Evolutionary conservation across 305 asterid genomes (phyloP).

Genomic region (Striga hermonthica): DNA sequence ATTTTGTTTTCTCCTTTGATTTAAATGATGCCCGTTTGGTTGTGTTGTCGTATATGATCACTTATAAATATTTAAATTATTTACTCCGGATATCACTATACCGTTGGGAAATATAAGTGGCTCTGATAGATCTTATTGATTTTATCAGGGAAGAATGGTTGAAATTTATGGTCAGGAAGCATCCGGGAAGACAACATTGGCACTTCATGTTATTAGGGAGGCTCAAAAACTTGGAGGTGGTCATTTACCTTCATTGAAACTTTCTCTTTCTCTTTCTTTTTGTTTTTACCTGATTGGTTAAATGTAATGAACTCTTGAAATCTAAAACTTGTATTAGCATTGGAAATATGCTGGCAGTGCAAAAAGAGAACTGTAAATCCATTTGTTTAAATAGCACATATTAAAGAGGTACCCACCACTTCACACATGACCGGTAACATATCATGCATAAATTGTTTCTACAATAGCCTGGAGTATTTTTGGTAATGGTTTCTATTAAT

Average conservation of each 20-base stretch:
- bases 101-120: not conserved
- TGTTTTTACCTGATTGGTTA: not conserved
- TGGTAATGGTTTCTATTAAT: too few species aligned
- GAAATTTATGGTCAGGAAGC: constrained; percentile 95
- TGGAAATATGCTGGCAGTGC: not conserved
- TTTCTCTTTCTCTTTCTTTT: not conserved
- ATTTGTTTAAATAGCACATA: constrained; percentile 9
- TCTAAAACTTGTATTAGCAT: not conserved
- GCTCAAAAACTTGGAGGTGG: constrained; percentile 97
- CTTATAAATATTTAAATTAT: too few species aligned
- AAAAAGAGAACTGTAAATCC: not conserved
- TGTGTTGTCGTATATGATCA: too few species aligned
- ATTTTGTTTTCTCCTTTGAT: too few species aligned
- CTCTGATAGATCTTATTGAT: constrained; percentile 32
- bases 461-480: not conserved
- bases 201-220: constrained; percentile 83
- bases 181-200: constrained; percentile 95
- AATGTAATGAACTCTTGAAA: constrained; percentile 2
- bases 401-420: not conserved
- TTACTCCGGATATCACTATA: too few species aligned
- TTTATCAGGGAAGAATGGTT: constrained; percentile 79
- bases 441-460: constrained; percentile 9
- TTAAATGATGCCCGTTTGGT: too few species aligned
- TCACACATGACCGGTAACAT: not conserved
- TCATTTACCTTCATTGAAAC: constrained; percentile 19